phyloP scores from a whole-genome alignment of 164 flowering plant genomes.

The Vitis riparia region DNA sequence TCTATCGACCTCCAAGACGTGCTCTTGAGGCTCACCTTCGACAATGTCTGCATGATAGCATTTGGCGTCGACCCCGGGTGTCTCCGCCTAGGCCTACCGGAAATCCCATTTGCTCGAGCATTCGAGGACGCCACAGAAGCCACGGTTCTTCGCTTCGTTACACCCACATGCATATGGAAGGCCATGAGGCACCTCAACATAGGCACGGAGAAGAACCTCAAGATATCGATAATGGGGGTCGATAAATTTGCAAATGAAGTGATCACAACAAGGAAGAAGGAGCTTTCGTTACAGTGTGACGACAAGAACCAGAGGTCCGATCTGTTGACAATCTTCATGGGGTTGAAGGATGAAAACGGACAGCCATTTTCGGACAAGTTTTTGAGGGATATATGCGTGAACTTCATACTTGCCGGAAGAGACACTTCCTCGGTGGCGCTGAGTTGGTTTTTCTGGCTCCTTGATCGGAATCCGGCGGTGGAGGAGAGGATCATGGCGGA shows the following conservation, averaged over 20 bases:
- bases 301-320: constrained; percentile 47
- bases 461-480: constrained; percentile 53
- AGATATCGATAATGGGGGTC: constrained; percentile 51
- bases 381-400: constrained; percentile 83
- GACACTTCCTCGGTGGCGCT: constrained; percentile 93
- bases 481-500: constrained; percentile 67
- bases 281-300: constrained; percentile 25
- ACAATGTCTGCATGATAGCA: constrained; percentile 94
- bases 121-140: constrained; percentile 92
- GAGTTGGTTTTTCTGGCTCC: constrained; percentile 93
- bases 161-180: constrained; percentile 73
- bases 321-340: constrained; percentile 75
- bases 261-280: constrained; percentile 68
- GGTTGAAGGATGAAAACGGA: constrained; percentile 65
- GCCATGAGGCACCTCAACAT: constrained; percentile 52
- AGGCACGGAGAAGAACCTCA: constrained; percentile 63
- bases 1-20: constrained; percentile 73
- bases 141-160: constrained; percentile 57
- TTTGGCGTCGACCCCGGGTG: constrained; percentile 95
- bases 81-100: constrained; percentile 57
- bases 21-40: constrained; percentile 76
- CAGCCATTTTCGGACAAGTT: constrained; percentile 67
- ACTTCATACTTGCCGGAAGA: constrained; percentile 89
- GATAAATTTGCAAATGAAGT: constrained; percentile 73
- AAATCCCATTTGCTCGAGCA: constrained; percentile 76